These are phyloP conservation scores for Annulohypoxylon bovei DNA, from an alignment of 495 filamentous ascomycete species.

Conservation along the genomic window DNA sequence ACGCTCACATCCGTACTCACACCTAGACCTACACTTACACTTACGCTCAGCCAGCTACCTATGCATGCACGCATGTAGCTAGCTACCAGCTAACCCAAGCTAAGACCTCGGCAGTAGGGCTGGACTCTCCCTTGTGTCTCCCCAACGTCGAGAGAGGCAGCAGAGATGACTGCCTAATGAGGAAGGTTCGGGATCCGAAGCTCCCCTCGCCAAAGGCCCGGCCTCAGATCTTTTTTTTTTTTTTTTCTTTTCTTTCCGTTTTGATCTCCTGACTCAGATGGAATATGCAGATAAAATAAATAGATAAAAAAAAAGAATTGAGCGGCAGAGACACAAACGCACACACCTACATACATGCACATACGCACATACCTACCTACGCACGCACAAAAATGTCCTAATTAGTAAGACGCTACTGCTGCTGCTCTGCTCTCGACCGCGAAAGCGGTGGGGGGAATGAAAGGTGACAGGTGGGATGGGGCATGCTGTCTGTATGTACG, in stretches of 20 bases:
- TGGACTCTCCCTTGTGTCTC: not conserved
- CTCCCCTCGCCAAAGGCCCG: not conserved
- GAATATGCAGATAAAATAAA: not conserved
- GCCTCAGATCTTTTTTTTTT: too few species aligned
- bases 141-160: not conserved
- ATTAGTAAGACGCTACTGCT: too few species aligned
- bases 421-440: too few species aligned
- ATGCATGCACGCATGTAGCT: not conserved
- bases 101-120: conserved; percentile 21
- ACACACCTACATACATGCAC: too few species aligned
- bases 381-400: not conserved
- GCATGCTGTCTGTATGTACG: too few species aligned
- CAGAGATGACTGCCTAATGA: conserved; percentile 15
- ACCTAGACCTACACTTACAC: not conserved
- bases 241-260: too few species aligned
- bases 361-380: not conserved
- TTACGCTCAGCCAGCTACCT: not conserved
- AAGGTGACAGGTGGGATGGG: not conserved
- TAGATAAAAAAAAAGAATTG: not conserved
- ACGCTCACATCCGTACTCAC: not conserved
- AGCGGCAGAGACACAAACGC: too few species aligned
- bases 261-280: not conserved
- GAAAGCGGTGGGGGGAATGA: not conserved
- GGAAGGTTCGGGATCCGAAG: conserved; percentile 29
- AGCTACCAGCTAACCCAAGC: too few species aligned